Percentiles rank a stretch among this genome's conserved stretches.
These are phyloP conservation scores for Juncus inflexus DNA, from an alignment of 176 grass and related monocot species.

Conservation along the genomic window DNA sequence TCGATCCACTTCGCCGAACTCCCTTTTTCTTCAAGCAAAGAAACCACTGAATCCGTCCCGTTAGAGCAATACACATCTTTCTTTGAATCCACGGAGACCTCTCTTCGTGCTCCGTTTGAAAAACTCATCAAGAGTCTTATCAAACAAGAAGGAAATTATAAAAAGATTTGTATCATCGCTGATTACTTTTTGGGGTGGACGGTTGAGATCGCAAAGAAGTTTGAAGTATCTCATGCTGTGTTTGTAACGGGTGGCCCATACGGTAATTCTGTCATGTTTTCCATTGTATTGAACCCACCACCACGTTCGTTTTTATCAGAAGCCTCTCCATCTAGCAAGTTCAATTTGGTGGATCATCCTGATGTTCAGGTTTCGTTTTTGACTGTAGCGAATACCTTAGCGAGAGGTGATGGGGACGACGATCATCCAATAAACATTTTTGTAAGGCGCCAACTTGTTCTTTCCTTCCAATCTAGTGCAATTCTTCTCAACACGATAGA, in stretches of 20 bases:
- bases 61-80: not conserved
- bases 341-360: conserved; percentile 23
- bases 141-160: not conserved
- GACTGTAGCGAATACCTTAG: not conserved
- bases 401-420: not conserved
- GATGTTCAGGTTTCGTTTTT: conserved; percentile 20
- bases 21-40: conserved; percentile 24
- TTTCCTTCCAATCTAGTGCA: conserved; percentile 20
- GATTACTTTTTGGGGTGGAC: conserved; percentile 46
- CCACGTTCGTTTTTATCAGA: not conserved
- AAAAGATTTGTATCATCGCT: conserved; percentile 37
- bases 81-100: conserved; percentile 25
- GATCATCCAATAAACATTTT: not conserved
- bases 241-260: conserved; percentile 39
- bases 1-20: conserved; percentile 38
- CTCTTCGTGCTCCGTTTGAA: conserved; percentile 36
- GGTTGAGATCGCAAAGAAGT: conserved; percentile 17
- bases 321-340: conserved; percentile 17
- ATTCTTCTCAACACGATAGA: conserved; percentile 33
- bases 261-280: conserved; percentile 24
- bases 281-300: conserved; percentile 21
- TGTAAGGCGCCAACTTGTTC: conserved; percentile 7
- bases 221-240: conserved; percentile 31
- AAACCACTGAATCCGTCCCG: conserved; percentile 22
- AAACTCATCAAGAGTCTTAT: conserved; percentile 23